Evolutionary conservation across 2,329 filamentous ascomycete genomes (phyloP).

Genomic region (Aspergillus puulaauensis): DNA sequence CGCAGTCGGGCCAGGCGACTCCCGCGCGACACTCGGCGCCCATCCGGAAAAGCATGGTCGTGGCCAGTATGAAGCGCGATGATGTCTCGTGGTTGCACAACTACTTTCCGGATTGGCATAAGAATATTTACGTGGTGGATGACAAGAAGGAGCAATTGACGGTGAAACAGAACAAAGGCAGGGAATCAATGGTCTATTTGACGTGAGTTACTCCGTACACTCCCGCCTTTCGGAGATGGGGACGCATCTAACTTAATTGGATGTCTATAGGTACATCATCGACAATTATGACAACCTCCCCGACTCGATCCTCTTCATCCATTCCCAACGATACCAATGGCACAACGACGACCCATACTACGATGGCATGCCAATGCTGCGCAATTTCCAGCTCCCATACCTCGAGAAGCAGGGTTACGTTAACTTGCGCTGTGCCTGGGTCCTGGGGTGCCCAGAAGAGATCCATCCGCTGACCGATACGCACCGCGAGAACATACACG

Average conservation of each 20-base stretch:
- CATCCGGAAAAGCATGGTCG: constrained; percentile 34
- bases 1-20: constrained; percentile 18
- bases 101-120: constrained; percentile 48
- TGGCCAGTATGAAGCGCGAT: constrained; percentile 41
- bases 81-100: constrained; percentile 42
- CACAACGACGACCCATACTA: constrained; percentile 55
- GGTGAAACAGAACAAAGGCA: constrained; percentile 47
- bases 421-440: constrained; percentile 55
- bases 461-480: constrained; percentile 47
- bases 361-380: constrained; percentile 50
- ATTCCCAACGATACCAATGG: constrained; percentile 43
- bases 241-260: neutral
- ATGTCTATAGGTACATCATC: constrained; percentile 40
- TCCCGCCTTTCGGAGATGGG: neutral
- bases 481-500: constrained; percentile 47
- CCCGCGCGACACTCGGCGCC: constrained; percentile 18
- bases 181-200: constrained; percentile 46
- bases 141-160: constrained; percentile 49
- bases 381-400: constrained; percentile 49
- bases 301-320: constrained; percentile 43
- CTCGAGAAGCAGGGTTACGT: constrained; percentile 53
- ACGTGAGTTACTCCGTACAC: constrained; percentile 31
- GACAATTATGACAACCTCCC: constrained; percentile 44
- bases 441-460: constrained; percentile 52
- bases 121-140: constrained; percentile 57